phyloP scores from a whole-genome alignment of 139 green algal genomes.

The Chlorella vulgaris region DNA sequence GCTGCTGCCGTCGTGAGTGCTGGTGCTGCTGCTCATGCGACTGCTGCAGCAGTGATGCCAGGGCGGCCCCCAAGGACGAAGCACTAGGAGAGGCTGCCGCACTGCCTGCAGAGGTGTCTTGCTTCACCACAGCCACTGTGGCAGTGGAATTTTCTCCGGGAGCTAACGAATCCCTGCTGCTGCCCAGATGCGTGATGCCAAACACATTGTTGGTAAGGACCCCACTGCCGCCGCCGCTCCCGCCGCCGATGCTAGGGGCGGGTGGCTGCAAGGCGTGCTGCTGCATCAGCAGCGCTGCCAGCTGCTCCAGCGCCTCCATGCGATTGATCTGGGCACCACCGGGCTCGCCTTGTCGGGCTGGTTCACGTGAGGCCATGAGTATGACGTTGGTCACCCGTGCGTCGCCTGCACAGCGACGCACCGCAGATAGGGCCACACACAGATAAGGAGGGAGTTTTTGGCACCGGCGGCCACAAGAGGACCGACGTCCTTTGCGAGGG shows the following conservation, averaged over 20 bases:
- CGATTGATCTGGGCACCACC: too few species aligned
- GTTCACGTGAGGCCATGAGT: too few species aligned
- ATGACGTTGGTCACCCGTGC: too few species aligned
- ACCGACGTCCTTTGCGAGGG: too few species aligned
- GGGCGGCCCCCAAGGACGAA: neutral
- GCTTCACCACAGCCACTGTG: neutral
- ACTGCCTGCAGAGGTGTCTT: neutral
- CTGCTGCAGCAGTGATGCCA: neutral
- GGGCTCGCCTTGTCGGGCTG: too few species aligned
- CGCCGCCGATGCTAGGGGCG: too few species aligned
- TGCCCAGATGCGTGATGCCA: neutral
- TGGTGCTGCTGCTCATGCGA: too few species aligned
- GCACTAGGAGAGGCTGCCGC: neutral
- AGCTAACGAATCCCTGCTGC: neutral
- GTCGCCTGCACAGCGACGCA: too few species aligned
- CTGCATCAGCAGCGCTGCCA: conserved; percentile 15
- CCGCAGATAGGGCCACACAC: too few species aligned
- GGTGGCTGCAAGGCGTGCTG: conserved; percentile 5
- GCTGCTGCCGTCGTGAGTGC: neutral
- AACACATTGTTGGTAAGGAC: neutral
- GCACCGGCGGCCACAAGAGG: too few species aligned
- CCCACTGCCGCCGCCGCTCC: too few species aligned
- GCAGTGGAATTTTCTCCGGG: neutral
- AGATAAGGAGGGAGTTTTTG: too few species aligned
- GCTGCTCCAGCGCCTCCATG: conserved; percentile 12